Evolutionary conservation across 1,139 yeast species (phyloP), one percentile per base, ranked within the genome.

Genomic region (Yarrowia galli): DNA sequence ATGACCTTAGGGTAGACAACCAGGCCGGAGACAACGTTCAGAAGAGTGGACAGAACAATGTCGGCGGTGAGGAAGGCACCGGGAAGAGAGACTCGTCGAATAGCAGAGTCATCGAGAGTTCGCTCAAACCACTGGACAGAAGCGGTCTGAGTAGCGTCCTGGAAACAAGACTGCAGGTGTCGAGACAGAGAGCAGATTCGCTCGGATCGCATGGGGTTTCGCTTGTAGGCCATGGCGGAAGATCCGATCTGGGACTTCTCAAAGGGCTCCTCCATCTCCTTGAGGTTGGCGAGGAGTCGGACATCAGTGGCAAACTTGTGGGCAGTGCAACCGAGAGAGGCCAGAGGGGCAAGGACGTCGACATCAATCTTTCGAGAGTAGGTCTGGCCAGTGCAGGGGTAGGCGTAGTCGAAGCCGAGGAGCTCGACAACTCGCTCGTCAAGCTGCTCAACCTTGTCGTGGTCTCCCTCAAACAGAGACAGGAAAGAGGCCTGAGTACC

Each of bases 41-140:
- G 85, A 82, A 95, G 82, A 66, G 99, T 95, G 36, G 97, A 87
- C 73, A 95, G 84, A 74, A 96, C 85, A 76, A 95, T 93, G 80
- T 95, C 99, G 38, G 97, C 96, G 69, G 98, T 92, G 78, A 95
- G 84, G 82, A 95, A 95, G 5, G 99, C 98, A 67, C 97, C 91
- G 67, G 99, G 99, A 72, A 95, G 84, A 42, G 97, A 91, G 74
- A 96, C 96, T 83, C 99, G 89, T 83, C 99, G 90, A 76, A 93
- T 95, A 69, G 99, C 99, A 69, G 97, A 90, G 81, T 96, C 99
- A 80, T 96, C 99, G 76, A 95, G 85, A 54, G 99, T 96, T 84
- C 99, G 91, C 83, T 96, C 99, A 78, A 96, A 95, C 99, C 99
- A 96, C 82, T 96, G 99, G 61, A 96, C 98, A 46, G 97, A 89